Evolutionary conservation across 805 yeast species (phyloP).

Genomic region (Metschnikowia corniflorae): DNA sequence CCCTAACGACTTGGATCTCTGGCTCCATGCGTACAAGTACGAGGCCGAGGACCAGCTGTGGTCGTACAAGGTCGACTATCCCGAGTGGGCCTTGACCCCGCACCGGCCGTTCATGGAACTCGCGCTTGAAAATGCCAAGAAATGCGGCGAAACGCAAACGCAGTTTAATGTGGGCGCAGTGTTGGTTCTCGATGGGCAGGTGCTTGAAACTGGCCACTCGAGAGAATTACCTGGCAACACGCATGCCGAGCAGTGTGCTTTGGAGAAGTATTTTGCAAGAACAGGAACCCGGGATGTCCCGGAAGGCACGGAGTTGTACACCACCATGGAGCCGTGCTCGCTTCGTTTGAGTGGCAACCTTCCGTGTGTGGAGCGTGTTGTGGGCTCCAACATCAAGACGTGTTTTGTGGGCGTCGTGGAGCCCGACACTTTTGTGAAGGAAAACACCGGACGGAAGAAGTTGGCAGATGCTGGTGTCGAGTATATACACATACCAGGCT

Average conservation of each 20-base stretch:
- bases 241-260: conserved; percentile 95
- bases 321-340: conserved; percentile 98
- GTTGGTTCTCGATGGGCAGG: conserved; percentile 53
- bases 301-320: conserved; percentile 73
- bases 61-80: conserved; percentile 73
- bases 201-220: conserved; percentile 82
- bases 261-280: conserved; percentile 60
- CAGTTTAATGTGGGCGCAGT: conserved; percentile 96
- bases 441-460: conserved; percentile 60
- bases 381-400: conserved; percentile 55
- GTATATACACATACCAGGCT: conserved; percentile 80
- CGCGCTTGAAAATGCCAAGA: conserved; percentile 75
- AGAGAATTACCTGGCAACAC: conserved; percentile 93
- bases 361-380: conserved; percentile 82
- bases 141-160: conserved; percentile 76
- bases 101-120: conserved; percentile 63
- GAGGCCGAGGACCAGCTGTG: conserved; percentile 56
- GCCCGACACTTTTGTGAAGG: conserved; percentile 83
- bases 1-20: conserved; percentile 77
- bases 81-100: conserved; percentile 74
- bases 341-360: conserved; percentile 81
- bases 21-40: conserved; percentile 89
- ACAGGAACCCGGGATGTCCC: conserved; percentile 50
- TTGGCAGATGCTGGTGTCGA: conserved; percentile 57
- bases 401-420: conserved; percentile 91